phyloP scores from a whole-genome alignment of 192 early-diverging fungal species.

The Powellomyces hirtus region DNA sequence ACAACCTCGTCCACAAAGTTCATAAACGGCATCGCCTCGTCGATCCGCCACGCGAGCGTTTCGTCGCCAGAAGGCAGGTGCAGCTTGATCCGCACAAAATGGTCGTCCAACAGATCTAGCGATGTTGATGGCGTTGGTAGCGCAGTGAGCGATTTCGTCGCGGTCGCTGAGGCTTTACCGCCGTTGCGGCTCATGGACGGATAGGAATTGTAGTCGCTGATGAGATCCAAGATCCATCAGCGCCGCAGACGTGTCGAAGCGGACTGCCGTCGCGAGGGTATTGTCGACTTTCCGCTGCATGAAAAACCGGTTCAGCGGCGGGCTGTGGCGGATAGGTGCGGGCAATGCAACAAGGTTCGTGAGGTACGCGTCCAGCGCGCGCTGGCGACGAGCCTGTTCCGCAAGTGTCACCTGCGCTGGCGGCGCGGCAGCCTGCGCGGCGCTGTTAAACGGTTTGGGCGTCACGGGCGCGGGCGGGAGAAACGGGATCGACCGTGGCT shows the following conservation, averaged over 20 bases:
- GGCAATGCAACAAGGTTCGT: slow-evolving; percentile 17
- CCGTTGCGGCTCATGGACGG: neutral
- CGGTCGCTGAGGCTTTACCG: neutral
- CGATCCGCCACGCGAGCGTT: slow-evolving; percentile 18
- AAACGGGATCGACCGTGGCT: slow-evolving; percentile 35
- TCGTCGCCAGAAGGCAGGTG: slow-evolving; percentile 11
- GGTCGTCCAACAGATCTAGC: neutral
- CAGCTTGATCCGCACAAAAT: slow-evolving; percentile 21
- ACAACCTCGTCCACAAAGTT: slow-evolving; percentile 33
- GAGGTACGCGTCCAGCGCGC: slow-evolving; percentile 28
- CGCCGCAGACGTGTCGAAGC: slow-evolving; percentile 11
- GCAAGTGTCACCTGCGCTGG: neutral
- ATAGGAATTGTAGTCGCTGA: slow-evolving; percentile 26
- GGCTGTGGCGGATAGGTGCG: slow-evolving; percentile 8
- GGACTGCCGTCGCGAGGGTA: slow-evolving; percentile 2
- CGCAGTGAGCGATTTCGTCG: neutral
- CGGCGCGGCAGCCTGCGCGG: neutral
- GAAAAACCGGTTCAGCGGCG: slow-evolving; percentile 20
- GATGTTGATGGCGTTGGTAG: neutral
- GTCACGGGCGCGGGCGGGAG: slow-evolving; percentile 17
- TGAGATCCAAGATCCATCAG: slow-evolving; percentile 34
- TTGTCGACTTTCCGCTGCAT: slow-evolving; percentile 24
- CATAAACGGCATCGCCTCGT: slow-evolving; percentile 9
- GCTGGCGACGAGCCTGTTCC: neutral
- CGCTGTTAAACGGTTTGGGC: neutral